Base-by-base conservation (phyloP, 2,329 filamentous ascomycete species). In the Fusarium sp. region DNA sequence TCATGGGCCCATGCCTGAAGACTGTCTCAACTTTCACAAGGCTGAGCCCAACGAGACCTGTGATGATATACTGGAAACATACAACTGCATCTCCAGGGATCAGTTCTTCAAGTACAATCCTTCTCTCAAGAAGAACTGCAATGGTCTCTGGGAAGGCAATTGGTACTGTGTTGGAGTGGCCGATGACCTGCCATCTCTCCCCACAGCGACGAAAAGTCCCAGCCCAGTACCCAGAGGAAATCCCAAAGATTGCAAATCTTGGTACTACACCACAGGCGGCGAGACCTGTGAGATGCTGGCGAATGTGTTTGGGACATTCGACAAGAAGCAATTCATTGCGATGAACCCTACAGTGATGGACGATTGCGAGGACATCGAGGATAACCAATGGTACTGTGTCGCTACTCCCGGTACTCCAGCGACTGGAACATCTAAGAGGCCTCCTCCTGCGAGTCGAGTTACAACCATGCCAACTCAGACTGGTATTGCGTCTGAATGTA, bases 41-140 rank as follows among this genome's bases (percentile, higher is more conserved):
- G 58, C 32, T 0, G 51, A 38, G 2, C 15, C 45, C 0, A 12
- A 53, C 0, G 34, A 63, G 22, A 63, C 10, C 1, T 65, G 62
- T 2, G 18, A 38, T 0, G 51, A 55, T 8, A 53, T 65, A 1
- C 29, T 65, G 1, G 29, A 57, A 2, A 53, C 22, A 0, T 65
- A 65, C 6, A 65, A 0, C n/a, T 65, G 58, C 1, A 1, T 65
- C 1, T 51, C 62, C 0, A 24, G 40, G 11, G 52, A 52, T 0
- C 43, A 66, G 0, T 66, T 66, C 47, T 66, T 63, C 22, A 43
- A 58, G 29, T 66, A 54, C 5, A 66, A 66, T 1, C 52, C 52
- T 1, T 20, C 42, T 0, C 4, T 66, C 0, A 16, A 63, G 10
- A 11, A 34, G 0, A 53, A 53, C 15, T 66, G 59, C 5, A 38